phyloP scores from a whole-genome alignment of 768 basidiomycete species.

The Leccinellum rugosiceps region DNA sequence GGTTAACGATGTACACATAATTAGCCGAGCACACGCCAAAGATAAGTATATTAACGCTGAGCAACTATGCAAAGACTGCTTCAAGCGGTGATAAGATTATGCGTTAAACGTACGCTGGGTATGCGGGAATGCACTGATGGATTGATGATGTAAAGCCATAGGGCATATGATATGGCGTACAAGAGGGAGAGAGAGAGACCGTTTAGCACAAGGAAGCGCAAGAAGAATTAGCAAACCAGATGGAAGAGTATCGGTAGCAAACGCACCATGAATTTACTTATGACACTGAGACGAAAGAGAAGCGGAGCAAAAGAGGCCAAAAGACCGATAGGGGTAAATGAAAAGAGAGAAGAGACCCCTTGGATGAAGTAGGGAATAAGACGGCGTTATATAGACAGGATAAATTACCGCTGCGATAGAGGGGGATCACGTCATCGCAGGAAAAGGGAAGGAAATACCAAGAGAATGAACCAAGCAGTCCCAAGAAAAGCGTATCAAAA shows the following conservation, averaged over 20 bases:
- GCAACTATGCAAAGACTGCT: no score
- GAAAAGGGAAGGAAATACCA: slow-evolving; percentile 1
- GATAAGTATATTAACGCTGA: no score
- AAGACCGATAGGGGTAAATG: slow-evolving; percentile 5
- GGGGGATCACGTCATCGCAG: slow-evolving; percentile 2
- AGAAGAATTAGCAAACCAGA: slow-evolving; percentile 10
- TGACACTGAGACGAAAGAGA: slow-evolving; percentile 1
- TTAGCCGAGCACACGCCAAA: background rate
- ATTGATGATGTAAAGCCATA: slow-evolving; percentile 2
- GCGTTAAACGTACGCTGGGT: background rate
- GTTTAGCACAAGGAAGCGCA: slow-evolving; percentile 9
- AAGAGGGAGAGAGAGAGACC: background rate
- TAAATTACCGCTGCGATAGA: slow-evolving; percentile 23
- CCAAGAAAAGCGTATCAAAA: slow-evolving; percentile 20
- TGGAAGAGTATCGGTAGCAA: background rate
- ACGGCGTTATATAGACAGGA: slow-evolving; percentile 26
- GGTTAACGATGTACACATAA: background rate
- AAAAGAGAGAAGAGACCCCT: slow-evolving; percentile 6
- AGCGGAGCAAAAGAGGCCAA: slow-evolving; percentile 1
- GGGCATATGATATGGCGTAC: slow-evolving; percentile 2
- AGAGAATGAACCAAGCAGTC: slow-evolving; percentile 7
- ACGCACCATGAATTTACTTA: slow-evolving; percentile 3
- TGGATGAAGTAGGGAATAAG: slow-evolving; percentile 7
- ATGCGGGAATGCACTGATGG: background rate
- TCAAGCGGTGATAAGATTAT: slow-evolving; percentile 5